A percentile compares a stretch with the other conserved stretches of the same genome.
Conservation (phyloP, 148 eudicot species). For the Gaultheria prostrata region DNA sequence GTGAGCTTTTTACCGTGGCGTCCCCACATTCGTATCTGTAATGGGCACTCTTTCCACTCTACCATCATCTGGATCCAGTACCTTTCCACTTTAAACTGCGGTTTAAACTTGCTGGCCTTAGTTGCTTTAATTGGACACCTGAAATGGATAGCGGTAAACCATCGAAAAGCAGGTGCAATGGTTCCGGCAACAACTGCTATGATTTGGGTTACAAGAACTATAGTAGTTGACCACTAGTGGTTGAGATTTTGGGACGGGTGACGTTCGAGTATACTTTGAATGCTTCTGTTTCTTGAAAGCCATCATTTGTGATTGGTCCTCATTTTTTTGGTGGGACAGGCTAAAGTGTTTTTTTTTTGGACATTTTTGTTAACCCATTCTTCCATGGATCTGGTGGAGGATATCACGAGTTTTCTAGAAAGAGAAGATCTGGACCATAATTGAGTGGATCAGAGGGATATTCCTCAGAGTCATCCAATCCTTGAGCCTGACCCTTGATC, state of each 20-base stretch:
- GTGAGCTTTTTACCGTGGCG: conserved; percentile 31
- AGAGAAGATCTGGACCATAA: no score
- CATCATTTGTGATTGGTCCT: no score
- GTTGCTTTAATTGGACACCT: conserved; percentile 33
- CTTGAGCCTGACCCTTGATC: no score
- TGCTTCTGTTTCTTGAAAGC: no score
- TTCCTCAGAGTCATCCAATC: no score
- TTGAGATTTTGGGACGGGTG: not conserved
- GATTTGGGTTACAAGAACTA: conserved; percentile 38
- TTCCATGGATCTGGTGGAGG: no score
- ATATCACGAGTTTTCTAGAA: no score
- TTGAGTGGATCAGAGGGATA: no score
- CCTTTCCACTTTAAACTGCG: conserved; percentile 29
- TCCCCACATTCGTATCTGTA: conserved; percentile 18
- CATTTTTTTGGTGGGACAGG: no score
- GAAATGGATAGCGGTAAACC: conserved; percentile 36
- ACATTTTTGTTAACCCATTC: no score
- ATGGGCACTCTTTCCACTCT: conserved; percentile 36
- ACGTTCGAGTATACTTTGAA: not conserved
- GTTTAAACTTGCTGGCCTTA: conserved; percentile 2
- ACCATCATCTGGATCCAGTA: conserved; percentile 36
- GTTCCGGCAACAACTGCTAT: conserved; percentile 46
- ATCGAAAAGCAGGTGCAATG: conserved; percentile 47
- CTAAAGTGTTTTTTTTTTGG: no score
- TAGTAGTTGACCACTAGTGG: conserved; percentile 29